Conservation (phyloP, 306 rosid species). For the Corylus avellana region DNA sequence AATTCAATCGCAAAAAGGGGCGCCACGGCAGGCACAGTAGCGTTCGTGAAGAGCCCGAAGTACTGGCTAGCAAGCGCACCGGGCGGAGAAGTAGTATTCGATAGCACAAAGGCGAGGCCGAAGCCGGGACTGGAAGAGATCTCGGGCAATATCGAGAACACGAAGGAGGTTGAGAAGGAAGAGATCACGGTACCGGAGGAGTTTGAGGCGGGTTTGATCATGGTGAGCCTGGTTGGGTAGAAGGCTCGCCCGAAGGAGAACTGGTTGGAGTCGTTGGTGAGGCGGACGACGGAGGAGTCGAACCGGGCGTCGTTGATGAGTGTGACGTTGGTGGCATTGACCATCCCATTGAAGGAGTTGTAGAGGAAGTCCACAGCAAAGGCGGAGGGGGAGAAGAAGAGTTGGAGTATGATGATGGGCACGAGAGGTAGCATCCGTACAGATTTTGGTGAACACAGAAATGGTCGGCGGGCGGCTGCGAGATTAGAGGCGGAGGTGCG, state of each 20-base stretch:
- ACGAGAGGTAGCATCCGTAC: conserved; percentile 26
- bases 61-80: conserved; percentile 75
- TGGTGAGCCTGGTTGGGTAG: conserved; percentile 39
- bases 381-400: conserved; percentile 21
- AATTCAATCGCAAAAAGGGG: conserved; percentile 85
- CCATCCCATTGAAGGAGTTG: conserved; percentile 57
- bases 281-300: conserved; percentile 59
- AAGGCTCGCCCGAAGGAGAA: conserved; percentile 66
- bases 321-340: conserved; percentile 50
- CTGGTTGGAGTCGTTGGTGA: conserved; percentile 70
- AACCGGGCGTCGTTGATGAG: conserved; percentile 64
- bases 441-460: neutral
- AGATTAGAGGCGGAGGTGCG: neutral
- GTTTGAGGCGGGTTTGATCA: conserved; percentile 26
- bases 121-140: conserved; percentile 73
- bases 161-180: conserved; percentile 83
- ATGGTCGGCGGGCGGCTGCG: conserved; percentile 12
- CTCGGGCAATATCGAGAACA: conserved; percentile 69
- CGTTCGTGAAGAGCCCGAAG: conserved; percentile 78
- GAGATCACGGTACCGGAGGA: conserved; percentile 28
- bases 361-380: conserved; percentile 52
- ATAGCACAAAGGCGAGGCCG: conserved; percentile 77
- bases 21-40: conserved; percentile 33
- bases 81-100: conserved; percentile 69
- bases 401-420: conserved; percentile 14